Percentiles rank a stretch among this genome's conserved stretches.
These are phyloP conservation scores for Dichomitus squalens DNA, from an alignment of 1,284 basidiomycete genomes.

Conservation along the genomic window DNA sequence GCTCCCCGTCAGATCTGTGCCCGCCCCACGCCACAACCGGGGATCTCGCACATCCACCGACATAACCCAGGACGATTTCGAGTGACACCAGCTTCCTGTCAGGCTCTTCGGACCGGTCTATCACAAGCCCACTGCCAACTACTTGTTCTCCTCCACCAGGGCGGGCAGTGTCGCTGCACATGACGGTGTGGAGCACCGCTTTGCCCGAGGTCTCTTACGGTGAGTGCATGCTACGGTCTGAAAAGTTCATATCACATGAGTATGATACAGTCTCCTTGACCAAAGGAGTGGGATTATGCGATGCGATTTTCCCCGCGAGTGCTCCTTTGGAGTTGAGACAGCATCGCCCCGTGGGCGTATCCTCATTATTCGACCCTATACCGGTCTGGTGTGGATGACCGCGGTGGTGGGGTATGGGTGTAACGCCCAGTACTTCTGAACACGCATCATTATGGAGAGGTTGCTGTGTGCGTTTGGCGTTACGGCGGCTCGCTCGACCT, in stretches of 20 bases:
- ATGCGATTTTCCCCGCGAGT: neutral
- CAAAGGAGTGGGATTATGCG: constrained; percentile 2
- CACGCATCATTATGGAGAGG: neutral
- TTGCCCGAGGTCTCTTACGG: neutral
- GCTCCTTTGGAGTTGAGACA: neutral
- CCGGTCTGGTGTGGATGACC: too few relatives aligned
- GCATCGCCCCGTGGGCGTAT: too few relatives aligned
- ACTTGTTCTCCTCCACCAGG: neutral
- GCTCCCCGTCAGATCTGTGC: constrained; percentile 19
- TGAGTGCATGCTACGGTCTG: neutral
- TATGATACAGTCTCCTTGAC: neutral
- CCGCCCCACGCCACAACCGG: constrained; percentile 5
- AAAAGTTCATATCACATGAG: neutral
- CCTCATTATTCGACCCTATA: too few relatives aligned
- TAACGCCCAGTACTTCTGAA: too few relatives aligned
- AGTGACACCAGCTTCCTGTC: neutral
- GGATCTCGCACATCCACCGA: constrained; percentile 7
- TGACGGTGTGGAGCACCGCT: constrained; percentile 3
- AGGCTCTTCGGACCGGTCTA: constrained; percentile 3
- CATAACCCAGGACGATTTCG: neutral
- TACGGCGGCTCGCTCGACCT: too few relatives aligned
- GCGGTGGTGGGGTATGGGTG: too few relatives aligned
- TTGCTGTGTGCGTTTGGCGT: neutral
- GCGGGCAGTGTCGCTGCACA: neutral
- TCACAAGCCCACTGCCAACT: neutral